Evolutionary conservation across 495 filamentous ascomycete genomes (phyloP).

Genomic region (Hypoxylon cercidicola): DNA sequence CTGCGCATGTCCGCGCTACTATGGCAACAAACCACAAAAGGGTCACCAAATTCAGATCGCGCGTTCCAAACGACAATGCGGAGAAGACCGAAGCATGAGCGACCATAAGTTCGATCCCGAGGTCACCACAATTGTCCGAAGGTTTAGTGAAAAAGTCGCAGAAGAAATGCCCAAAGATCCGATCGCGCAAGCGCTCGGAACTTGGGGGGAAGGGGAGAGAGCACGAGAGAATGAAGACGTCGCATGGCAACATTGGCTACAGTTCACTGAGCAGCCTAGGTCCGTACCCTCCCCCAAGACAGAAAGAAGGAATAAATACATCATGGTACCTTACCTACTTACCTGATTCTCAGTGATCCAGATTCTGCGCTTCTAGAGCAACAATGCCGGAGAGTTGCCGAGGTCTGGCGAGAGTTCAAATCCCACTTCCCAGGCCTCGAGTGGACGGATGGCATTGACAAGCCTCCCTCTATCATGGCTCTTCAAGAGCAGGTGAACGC

Average conservation of each 20-base stretch:
- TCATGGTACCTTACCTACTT: neutral
- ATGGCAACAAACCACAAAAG: too few relatives aligned
- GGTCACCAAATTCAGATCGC: neutral
- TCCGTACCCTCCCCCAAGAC: neutral
- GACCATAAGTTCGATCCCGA: neutral
- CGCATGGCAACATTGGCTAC: neutral
- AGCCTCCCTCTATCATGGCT: neutral
- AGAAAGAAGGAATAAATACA: neutral
- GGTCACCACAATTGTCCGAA: neutral
- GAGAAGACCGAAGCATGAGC: neutral
- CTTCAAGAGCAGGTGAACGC: neutral
- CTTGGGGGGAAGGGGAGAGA: neutral
- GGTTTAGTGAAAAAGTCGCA: neutral
- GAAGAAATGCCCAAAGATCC: neutral
- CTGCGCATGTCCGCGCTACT: too few relatives aligned
- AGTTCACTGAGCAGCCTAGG: neutral
- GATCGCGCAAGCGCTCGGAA: slow-evolving; percentile 1
- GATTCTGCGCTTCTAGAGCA: slow-evolving; percentile 1
- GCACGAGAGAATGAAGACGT: neutral
- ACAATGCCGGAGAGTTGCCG: neutral
- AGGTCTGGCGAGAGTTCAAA: neutral
- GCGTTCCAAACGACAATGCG: neutral
- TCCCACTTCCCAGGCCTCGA: neutral
- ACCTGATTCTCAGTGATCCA: neutral
- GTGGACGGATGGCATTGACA: slow-evolving; percentile 1